Conservation (phyloP, 2,329 filamentous ascomycete genomes). For the Aspergillus novoparasiticus region DNA sequence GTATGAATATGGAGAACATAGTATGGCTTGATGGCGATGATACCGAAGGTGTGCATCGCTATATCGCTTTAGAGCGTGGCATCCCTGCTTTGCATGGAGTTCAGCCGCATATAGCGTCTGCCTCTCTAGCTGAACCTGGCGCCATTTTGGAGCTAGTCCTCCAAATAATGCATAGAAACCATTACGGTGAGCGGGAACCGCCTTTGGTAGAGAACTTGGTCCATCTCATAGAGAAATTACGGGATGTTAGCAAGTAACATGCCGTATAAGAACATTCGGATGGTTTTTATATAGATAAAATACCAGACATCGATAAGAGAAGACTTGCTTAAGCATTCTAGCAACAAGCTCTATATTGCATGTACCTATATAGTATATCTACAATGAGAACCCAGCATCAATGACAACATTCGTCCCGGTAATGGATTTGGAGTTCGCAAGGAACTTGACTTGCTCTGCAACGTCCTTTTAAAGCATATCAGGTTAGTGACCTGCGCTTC, state of each 20-base stretch:
- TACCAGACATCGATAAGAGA: too few species aligned
- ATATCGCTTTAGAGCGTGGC: constrained; percentile 14
- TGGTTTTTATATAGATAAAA: too few species aligned
- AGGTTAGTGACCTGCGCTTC: neutral
- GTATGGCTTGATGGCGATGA: constrained; percentile 7
- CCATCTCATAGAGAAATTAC: neutral
- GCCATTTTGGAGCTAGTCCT: constrained; percentile 12
- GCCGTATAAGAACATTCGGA: too few species aligned
- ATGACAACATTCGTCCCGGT: neutral
- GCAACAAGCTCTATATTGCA: too few species aligned
- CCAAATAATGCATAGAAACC: constrained; percentile 33
- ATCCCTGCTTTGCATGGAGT: neutral
- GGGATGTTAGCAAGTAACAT: neutral
- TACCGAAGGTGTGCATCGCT: constrained; percentile 11
- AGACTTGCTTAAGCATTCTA: too few species aligned
- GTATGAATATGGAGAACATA: neutral
- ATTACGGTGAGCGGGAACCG: neutral
- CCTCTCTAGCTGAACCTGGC: neutral
- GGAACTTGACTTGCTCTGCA: neutral
- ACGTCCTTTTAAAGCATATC: neutral
- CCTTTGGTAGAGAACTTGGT: neutral
- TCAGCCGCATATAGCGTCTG: neutral
- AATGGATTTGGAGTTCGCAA: neutral
- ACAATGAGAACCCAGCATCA: neutral
- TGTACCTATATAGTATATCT: neutral